A percentile compares a stretch with the other conserved stretches of the same genome.
phyloP scores from a whole-genome alignment of 306 rosid genomes.

The Comarum palustre region DNA sequence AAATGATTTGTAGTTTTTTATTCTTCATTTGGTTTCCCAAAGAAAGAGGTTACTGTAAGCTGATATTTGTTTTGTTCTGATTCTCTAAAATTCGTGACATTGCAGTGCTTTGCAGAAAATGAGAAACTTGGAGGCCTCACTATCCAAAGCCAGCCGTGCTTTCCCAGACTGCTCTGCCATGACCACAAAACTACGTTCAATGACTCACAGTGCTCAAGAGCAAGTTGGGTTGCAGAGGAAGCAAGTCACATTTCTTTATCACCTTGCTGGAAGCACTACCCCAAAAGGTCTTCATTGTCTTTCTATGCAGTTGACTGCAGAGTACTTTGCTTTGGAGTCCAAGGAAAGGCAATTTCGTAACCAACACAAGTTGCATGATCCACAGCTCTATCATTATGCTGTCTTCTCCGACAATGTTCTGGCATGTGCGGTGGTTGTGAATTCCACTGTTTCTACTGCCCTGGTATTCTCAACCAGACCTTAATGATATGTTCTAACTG shows the following conservation, averaged over 20 bases:
- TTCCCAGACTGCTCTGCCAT: conserved; percentile 77
- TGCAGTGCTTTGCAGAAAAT: conserved; percentile 85
- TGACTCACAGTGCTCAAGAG: conserved; percentile 72
- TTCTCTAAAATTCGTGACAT: conserved; percentile 54
- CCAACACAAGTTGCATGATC: conserved; percentile 60
- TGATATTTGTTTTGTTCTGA: neutral
- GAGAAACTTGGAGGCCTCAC: conserved; percentile 76
- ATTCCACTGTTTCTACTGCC: conserved; percentile 71
- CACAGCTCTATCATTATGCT: conserved; percentile 71
- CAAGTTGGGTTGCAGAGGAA: conserved; percentile 55
- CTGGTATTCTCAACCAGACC: conserved; percentile 45
- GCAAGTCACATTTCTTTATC: conserved; percentile 57
- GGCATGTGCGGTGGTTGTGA: conserved; percentile 89
- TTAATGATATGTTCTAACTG: neutral
- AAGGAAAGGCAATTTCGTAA: conserved; percentile 56
- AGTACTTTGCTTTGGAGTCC: conserved; percentile 65
- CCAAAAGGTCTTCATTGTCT: conserved; percentile 92
- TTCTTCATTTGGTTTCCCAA: conserved; percentile 6
- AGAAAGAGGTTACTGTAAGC: neutral
- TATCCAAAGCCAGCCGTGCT: conserved; percentile 63
- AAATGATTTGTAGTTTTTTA: conserved; percentile 14
- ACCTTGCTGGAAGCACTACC: conserved; percentile 82
- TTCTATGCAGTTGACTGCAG: conserved; percentile 77
- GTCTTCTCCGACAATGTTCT: conserved; percentile 95
- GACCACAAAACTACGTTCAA: conserved; percentile 76